Conservation (phyloP, 176 grass and related monocot genomes). For the Poa pratensis region DNA sequence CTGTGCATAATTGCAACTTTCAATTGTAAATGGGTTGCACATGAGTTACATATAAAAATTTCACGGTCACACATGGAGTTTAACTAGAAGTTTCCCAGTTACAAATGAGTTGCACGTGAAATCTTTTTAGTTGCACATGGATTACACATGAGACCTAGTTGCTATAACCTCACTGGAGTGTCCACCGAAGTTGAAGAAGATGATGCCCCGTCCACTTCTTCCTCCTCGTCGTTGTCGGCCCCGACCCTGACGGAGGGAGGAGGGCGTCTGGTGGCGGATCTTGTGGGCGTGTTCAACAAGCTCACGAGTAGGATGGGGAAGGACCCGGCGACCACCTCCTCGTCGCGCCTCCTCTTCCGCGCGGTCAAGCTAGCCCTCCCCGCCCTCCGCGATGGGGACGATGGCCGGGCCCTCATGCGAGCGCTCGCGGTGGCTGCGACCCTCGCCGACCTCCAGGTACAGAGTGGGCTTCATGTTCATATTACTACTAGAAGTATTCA, state of each 20-base stretch:
- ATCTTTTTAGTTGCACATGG: too few species aligned
- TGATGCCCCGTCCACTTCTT: slow-evolving; percentile 27
- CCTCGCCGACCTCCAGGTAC: slow-evolving; percentile 90
- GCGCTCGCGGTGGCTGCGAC: slow-evolving; percentile 70
- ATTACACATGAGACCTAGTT: too few species aligned
- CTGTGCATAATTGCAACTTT: too few species aligned
- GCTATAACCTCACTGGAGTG: too few species aligned
- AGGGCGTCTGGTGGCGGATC: slow-evolving; percentile 83
- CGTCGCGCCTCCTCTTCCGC: slow-evolving; percentile 80
- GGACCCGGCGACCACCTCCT: slow-evolving; percentile 67
- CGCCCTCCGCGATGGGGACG: slow-evolving; percentile 60
- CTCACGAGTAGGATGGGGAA: slow-evolving; percentile 73
- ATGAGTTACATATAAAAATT: too few species aligned
- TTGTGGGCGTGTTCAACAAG: slow-evolving; percentile 86
- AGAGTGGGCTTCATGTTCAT: not conserved
- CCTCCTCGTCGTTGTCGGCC: slow-evolving; percentile 6
- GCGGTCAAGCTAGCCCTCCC: slow-evolving; percentile 80
- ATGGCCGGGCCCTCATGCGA: slow-evolving; percentile 58
- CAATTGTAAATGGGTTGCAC: too few species aligned
- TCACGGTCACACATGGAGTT: too few species aligned
- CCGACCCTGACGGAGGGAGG: slow-evolving; percentile 39
- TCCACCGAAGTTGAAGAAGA: too few species aligned
- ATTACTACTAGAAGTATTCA: not conserved
- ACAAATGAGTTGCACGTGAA: too few species aligned
- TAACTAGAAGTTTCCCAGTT: too few species aligned